Evolutionary conservation across 768 basidiomycete species (phyloP).

Genomic region (Xanthoconium purpureum): DNA sequence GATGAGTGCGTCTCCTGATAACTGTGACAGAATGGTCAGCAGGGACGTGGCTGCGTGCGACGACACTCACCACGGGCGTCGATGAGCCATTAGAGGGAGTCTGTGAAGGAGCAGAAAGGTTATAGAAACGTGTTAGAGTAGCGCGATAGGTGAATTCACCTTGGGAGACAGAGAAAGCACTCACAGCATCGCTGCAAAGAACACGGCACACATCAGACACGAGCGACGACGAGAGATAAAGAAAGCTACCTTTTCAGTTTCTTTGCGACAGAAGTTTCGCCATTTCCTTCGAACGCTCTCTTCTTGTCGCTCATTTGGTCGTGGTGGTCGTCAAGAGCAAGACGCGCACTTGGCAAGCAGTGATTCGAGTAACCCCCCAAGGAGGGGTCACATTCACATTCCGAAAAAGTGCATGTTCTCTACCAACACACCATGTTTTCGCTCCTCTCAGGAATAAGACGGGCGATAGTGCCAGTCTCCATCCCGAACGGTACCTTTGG

Average conservation of each 20-base stretch:
- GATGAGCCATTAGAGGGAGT: constrained; percentile 46
- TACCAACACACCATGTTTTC: constrained; percentile 19
- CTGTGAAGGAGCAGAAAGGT: constrained; percentile 51
- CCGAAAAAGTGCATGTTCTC: neutral
- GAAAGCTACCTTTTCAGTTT: constrained; percentile 60
- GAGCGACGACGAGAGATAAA: constrained; percentile 16
- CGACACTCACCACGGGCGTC: constrained; percentile 42
- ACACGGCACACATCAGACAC: constrained; percentile 13
- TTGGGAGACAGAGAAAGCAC: constrained; percentile 47
- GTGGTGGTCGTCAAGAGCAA: constrained; percentile 3
- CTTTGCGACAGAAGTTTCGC: constrained; percentile 49
- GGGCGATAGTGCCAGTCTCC: constrained; percentile 4
- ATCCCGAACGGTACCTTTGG: constrained; percentile 18
- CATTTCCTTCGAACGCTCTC: constrained; percentile 54
- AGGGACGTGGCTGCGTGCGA: neutral
- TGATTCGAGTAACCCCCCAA: constrained; percentile 11
- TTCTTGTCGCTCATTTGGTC: constrained; percentile 63
- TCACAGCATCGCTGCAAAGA: constrained; percentile 62
- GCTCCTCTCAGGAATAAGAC: constrained; percentile 16
- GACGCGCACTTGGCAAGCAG: neutral
- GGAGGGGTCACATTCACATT: constrained; percentile 16
- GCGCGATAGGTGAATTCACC: constrained; percentile 66
- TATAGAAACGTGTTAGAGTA: constrained; percentile 67
- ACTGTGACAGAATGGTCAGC: constrained; percentile 28
- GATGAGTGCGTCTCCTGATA: constrained; percentile 63